Percentiles rank a stretch among this genome's conserved stretches.
Evolutionary conservation across 148 eudicot genomes (phyloP).

Genomic region (Mesembryanthemum crystallinum): DNA sequence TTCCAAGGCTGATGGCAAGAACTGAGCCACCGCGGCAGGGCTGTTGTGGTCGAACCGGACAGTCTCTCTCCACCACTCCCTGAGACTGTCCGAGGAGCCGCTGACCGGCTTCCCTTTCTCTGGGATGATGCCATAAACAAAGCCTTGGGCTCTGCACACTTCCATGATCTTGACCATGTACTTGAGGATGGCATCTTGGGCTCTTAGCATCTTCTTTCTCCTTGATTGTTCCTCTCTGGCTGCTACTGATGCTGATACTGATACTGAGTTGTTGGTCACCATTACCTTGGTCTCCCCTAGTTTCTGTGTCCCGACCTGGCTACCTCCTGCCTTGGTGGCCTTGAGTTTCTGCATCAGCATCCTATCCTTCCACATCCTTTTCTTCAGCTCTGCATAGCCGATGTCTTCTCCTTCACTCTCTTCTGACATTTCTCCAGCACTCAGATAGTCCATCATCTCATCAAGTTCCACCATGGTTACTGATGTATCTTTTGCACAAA

Average conservation of each 20-base stretch:
- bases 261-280: not conserved
- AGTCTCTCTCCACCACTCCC: slow-evolving; percentile 39
- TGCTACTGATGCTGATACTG: not conserved
- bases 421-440: slow-evolving; percentile 12
- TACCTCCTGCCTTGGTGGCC: slow-evolving; percentile 16
- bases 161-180: slow-evolving; percentile 52
- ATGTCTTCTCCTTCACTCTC: slow-evolving; percentile 35
- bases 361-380: slow-evolving; percentile 48
- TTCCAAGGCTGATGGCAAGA: slow-evolving; percentile 12
- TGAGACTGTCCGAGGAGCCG: slow-evolving; percentile 38
- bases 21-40: slow-evolving; percentile 22
- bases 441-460: slow-evolving; percentile 23
- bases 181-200: slow-evolving; percentile 59
- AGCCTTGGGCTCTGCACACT: slow-evolving; percentile 40
- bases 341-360: slow-evolving; percentile 42
- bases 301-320: not conserved
- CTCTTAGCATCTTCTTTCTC: slow-evolving; percentile 55
- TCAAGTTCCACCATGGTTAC: slow-evolving; percentile 33
- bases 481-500: not conserved
- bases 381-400: slow-evolving; percentile 42
- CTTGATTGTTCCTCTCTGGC: slow-evolving; percentile 41
- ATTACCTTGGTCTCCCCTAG: not conserved
- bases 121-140: slow-evolving; percentile 43
- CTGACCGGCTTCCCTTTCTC: slow-evolving; percentile 43
- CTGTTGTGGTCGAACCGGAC: slow-evolving; percentile 28